phyloP scores from a whole-genome alignment of 805 yeast species.

The Ogataea methylovora region DNA sequence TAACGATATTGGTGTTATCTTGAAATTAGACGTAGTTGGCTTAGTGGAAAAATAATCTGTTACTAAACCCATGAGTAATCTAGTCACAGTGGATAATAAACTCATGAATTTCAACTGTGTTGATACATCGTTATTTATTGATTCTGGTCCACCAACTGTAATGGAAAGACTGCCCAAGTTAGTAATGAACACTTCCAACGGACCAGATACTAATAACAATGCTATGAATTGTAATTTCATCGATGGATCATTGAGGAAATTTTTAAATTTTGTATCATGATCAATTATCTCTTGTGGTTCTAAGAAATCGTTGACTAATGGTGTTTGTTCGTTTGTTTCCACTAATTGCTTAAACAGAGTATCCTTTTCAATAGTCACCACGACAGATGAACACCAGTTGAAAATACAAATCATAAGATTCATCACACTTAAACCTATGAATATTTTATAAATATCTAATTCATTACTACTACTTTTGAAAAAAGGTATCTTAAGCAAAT shows the following conservation, averaged over 20 bases:
- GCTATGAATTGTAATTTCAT: slow-evolving; percentile 59
- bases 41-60: slow-evolving; percentile 45
- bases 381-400: slow-evolving; percentile 57
- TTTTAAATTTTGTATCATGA: slow-evolving; percentile 18
- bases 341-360: slow-evolving; percentile 27
- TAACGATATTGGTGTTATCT: slow-evolving; percentile 4
- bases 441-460: slow-evolving; percentile 45
- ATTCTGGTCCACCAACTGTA: slow-evolving; percentile 21
- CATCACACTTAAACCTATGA: slow-evolving; percentile 41
- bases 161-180: slow-evolving; percentile 68
- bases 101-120: slow-evolving; percentile 56
- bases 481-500: slow-evolving; percentile 37
- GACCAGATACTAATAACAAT: slow-evolving; percentile 67
- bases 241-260: slow-evolving; percentile 42
- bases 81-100: slow-evolving; percentile 54
- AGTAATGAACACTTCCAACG: slow-evolving; percentile 77
- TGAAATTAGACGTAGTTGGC: slow-evolving; percentile 4
- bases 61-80: slow-evolving; percentile 57
- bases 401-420: slow-evolving; percentile 50
- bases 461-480: slow-evolving; percentile 19
- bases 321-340: slow-evolving; percentile 25
- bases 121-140: slow-evolving; percentile 20
- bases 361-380: slow-evolving; percentile 53
- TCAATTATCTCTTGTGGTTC: slow-evolving; percentile 13
- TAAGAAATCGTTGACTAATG: slow-evolving; percentile 11